Conservation (phyloP, 1,284 basidiomycete genomes). For the Tausonia pullulans region DNA sequence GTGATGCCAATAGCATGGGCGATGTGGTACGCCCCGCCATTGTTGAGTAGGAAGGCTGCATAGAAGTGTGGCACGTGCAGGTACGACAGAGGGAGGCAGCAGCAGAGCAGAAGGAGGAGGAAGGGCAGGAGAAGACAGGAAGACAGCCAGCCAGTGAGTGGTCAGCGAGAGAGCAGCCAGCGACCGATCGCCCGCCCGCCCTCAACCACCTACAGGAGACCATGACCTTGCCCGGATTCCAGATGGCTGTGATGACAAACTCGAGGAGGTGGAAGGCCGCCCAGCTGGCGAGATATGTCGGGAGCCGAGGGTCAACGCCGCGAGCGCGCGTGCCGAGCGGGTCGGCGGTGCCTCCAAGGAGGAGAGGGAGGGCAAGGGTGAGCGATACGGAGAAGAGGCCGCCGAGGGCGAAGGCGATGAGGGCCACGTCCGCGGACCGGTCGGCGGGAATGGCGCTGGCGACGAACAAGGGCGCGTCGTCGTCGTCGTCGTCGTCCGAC, state of each 20-base stretch:
- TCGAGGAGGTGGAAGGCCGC: constrained; percentile 85
- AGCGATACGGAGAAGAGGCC: constrained; percentile 40
- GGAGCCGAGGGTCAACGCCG: constrained; percentile 55
- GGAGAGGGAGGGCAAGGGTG: constrained; percentile 15
- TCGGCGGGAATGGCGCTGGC: background rate
- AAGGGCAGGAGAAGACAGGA: background rate
- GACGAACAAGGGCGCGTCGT: too few species aligned
- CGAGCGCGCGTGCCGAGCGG: constrained; percentile 14
- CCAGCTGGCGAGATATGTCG: constrained; percentile 70
- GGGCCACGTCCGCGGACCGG: background rate
- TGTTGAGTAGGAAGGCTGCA: constrained; percentile 85
- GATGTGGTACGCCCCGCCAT: constrained; percentile 71
- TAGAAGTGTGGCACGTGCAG: background rate
- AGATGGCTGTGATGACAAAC: constrained; percentile 88
- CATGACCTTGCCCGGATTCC: constrained; percentile 84
- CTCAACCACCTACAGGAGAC: constrained; percentile 64
- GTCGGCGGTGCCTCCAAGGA: constrained; percentile 39
- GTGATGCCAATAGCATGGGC: constrained; percentile 67
- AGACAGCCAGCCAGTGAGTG: too few species aligned
- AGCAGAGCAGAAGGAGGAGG: background rate
- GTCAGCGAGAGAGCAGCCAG: too few species aligned
- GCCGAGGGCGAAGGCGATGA: constrained; percentile 46
- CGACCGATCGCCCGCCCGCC: too few species aligned
- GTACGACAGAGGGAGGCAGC: background rate
- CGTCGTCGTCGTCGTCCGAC: too few species aligned